A percentile compares a stretch with the other conserved stretches of the same genome.
phyloP scores from a whole-genome alignment of 306 rosid species.

The Carpinus fangiana region DNA sequence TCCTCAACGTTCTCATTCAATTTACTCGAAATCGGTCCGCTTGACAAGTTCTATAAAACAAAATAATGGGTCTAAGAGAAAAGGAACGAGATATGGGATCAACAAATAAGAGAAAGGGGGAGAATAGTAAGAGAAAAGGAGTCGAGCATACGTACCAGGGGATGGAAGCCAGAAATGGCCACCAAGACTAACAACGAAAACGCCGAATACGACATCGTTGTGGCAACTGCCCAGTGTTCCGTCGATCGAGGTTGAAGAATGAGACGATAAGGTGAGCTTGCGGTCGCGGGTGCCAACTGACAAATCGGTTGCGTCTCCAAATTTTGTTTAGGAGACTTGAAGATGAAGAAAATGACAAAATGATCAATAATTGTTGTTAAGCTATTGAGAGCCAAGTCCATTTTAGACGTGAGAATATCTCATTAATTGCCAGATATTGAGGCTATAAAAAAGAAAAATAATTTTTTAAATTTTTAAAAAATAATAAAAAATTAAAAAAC shows the following conservation, averaged over 20 bases:
- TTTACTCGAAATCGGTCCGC: background rate
- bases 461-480: no score
- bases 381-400: no score
- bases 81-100: background rate
- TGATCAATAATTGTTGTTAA: background rate
- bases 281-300: background rate
- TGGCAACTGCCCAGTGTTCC: slow-evolving; percentile 31
- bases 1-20: background rate
- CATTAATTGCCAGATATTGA: no score
- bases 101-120: background rate
- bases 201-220: slow-evolving; percentile 19
- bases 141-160: slow-evolving; percentile 27
- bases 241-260: background rate
- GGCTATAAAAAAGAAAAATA: no score
- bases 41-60: background rate
- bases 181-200: slow-evolving; percentile 23
- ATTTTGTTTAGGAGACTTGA: background rate
- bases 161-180: slow-evolving; percentile 26
- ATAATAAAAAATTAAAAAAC: no score
- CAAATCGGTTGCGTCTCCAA: background rate
- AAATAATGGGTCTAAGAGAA: background rate
- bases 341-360: background rate
- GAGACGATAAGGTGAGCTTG: background rate
- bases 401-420: no score
- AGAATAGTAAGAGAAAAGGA: background rate